Evolutionary conservation across 2,329 filamentous ascomycete species (phyloP), one percentile per base, ranked within the genome.

Genomic region (Nakataea oryzae): DNA sequence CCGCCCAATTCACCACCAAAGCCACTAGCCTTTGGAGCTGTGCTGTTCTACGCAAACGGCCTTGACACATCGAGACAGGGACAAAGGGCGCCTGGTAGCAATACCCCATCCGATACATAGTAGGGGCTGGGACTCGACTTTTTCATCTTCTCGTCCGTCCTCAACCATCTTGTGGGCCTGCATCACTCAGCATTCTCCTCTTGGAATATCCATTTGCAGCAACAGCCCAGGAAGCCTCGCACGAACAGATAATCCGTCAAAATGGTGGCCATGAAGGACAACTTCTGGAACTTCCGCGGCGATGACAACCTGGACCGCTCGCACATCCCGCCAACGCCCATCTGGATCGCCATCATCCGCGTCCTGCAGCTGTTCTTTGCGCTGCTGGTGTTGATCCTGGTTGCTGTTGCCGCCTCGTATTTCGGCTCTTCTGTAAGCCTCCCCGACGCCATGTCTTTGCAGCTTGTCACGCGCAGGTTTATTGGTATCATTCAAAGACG

Each of bases 311-410:
- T 59, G 17, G 62, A 64, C 61, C 64, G 65, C 13, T 60, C 64
- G 30, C 64, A 67, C 41, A 47, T 68, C 30, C 65, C 66, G 24
- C 41, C 61, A 11, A 60, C 62, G 61, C 65, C 66, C 27, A 54
- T 63, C n/a, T 68, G 65, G 65, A 64, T 62, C 21, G 60, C 58
- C 57, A 54, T 65, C 50, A 41, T 68, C 47, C 65, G 66, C 57
- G 58, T 63, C 58, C 55, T 59, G n/a, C 65, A 68, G 54, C 58
- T 64, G 8, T 59, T 66, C 21, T 30, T 61, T n/a, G 59, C 59
- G 1, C 59, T 61, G 1, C 24, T 61, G n/a, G 27, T 56, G 29
- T 30, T 61, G 21, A 61, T 61, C 24, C 58, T 59, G 12, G 28
- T 41, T 21, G 58, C 58, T 5, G 58, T 59, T 59, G 32, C 26